A percentile compares a stretch with the other conserved stretches of the same genome.
Evolutionary conservation across 2,329 filamentous ascomycete species (phyloP).

Genomic region (Cytospora piceicola): DNA sequence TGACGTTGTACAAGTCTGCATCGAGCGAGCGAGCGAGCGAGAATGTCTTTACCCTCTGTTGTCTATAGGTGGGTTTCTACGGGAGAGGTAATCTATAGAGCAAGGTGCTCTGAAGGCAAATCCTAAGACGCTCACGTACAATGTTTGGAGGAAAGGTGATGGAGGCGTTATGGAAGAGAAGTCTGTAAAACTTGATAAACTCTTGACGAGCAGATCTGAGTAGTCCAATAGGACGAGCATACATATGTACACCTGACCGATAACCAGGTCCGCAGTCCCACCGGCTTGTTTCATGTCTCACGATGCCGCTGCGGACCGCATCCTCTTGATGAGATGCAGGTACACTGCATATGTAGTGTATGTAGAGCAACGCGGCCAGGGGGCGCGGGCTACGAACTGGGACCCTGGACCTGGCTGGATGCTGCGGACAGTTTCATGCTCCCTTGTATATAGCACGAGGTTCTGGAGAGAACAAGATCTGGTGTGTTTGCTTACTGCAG

Average conservation of each 20-base stretch:
- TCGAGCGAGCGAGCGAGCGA: slow-evolving; percentile 17
- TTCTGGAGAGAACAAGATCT: neutral
- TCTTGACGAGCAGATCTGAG: neutral
- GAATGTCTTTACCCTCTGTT: slow-evolving; percentile 7
- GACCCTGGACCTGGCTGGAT: neutral
- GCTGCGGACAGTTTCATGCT: slow-evolving; percentile 2
- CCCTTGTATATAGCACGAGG: neutral
- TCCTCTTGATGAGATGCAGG: neutral
- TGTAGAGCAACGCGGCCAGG: neutral
- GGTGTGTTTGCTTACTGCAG: neutral
- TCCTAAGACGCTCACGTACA: neutral
- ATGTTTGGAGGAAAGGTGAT: neutral
- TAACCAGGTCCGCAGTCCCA: neutral
- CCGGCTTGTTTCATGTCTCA: neutral
- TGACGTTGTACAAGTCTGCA: neutral
- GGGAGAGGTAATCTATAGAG: neutral
- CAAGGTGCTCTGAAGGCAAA: neutral
- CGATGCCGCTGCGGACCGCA: neutral
- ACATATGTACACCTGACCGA: neutral
- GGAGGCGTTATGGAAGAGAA: neutral
- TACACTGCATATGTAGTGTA: neutral
- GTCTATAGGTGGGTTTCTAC: slow-evolving; percentile 6
- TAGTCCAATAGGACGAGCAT: too few relatives aligned
- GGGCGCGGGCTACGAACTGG: neutral
- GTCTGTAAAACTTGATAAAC: neutral